phyloP scores from a whole-genome alignment of 352 stramenopile species.

The Thraustotheca clavata region DNA sequence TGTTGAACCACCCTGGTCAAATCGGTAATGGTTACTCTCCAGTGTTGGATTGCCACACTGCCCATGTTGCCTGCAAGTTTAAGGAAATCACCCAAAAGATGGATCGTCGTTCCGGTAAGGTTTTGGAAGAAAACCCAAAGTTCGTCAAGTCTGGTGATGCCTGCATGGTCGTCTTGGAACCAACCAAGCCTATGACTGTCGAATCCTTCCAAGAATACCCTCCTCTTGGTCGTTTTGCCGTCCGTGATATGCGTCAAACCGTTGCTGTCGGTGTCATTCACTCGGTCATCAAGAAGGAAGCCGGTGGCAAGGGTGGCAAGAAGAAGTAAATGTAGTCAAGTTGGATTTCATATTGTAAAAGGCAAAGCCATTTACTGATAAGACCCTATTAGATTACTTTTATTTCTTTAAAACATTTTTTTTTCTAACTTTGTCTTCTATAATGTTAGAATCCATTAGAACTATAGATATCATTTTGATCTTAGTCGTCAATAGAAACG shows the following conservation, averaged over 20 bases:
- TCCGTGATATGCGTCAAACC: constrained; percentile 96
- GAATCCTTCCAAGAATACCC: constrained; percentile 97
- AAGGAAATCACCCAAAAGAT: constrained; percentile 94
- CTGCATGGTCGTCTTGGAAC: constrained; percentile 92
- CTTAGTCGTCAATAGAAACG: no score
- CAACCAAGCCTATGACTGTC: constrained; percentile 91
- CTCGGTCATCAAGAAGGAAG: constrained; percentile 81
- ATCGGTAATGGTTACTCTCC: constrained; percentile 92
- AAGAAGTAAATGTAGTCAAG: neutral
- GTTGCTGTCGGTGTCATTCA: constrained; percentile 98
- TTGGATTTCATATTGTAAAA: neutral
- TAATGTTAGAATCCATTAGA: no score
- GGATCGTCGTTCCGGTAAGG: constrained; percentile 92
- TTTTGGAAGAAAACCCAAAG: constrained; percentile 91
- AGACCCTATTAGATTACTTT: constrained; percentile 12
- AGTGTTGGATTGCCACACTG: constrained; percentile 96
- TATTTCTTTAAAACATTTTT: neutral
- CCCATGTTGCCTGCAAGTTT: constrained; percentile 95
- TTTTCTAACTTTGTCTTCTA: no score
- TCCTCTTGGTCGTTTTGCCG: constrained; percentile 92
- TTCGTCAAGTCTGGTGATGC: constrained; percentile 95
- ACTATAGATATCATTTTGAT: no score
- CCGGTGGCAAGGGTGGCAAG: constrained; percentile 23
- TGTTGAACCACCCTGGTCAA: constrained; percentile 93
- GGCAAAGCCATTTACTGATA: no score